Conservation (phyloP, 306 rosid genomes). For the Quercus ilex region DNA sequence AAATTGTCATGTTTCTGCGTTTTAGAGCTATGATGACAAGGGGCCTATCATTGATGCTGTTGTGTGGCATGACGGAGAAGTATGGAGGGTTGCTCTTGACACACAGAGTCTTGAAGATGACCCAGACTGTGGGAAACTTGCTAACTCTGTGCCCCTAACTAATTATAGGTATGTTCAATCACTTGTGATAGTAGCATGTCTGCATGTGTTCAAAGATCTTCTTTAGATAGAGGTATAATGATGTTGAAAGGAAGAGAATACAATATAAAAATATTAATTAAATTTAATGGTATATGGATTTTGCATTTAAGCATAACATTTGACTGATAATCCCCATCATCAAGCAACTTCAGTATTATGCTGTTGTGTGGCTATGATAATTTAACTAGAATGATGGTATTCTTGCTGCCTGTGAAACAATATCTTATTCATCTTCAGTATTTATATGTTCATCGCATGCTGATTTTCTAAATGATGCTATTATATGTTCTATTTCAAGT, state of each 20-base stretch:
- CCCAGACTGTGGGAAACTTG: conserved; percentile 72
- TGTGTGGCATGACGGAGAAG: conserved; percentile 97
- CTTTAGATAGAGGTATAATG: neutral
- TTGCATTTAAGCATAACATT: neutral
- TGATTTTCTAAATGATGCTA: too few relatives aligned
- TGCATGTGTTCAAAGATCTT: conserved; percentile 1
- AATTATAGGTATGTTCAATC: conserved; percentile 67
- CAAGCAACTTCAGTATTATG: too few relatives aligned
- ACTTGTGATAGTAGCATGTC: conserved; percentile 16
- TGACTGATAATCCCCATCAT: neutral
- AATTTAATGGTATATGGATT: neutral
- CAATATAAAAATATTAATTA: neutral
- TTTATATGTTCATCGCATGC: too few relatives aligned
- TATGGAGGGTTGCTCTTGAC: conserved; percentile 95
- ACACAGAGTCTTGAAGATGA: conserved; percentile 85
- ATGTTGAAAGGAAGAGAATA: neutral
- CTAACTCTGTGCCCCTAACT: conserved; percentile 74
- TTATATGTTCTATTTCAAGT: too few relatives aligned
- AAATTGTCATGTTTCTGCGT: conserved; percentile 27
- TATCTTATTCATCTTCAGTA: too few relatives aligned
- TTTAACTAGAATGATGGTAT: too few relatives aligned
- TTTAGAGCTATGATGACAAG: conserved; percentile 81
- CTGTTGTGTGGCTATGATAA: too few relatives aligned
- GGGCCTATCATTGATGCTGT: conserved; percentile 92
- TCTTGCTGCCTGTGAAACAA: too few relatives aligned